phyloP scores from a whole-genome alignment of 2,329 filamentous ascomycete genomes.

The Alternaria sp. region DNA sequence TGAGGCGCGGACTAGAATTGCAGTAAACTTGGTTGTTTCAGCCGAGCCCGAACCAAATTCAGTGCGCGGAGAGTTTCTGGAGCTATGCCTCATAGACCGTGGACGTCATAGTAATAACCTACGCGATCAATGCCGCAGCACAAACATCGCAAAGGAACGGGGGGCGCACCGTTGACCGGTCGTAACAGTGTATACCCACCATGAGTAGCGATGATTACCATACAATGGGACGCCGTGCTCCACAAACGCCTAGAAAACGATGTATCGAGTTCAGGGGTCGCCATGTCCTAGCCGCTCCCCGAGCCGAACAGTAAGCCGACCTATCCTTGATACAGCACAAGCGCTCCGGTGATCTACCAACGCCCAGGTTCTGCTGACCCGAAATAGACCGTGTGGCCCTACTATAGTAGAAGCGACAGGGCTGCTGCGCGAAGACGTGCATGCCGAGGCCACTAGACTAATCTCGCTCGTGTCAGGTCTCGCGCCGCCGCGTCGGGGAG shows the following conservation, averaged over 20 bases:
- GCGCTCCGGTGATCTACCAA: slow-evolving; percentile 22
- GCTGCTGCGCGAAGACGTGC: slow-evolving; percentile 25
- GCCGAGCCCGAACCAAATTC: slow-evolving; percentile 7
- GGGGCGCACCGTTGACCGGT: background rate
- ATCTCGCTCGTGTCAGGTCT: slow-evolving; percentile 31
- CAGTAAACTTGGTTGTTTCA: slow-evolving; percentile 9
- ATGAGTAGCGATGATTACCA: background rate
- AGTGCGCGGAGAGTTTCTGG: background rate
- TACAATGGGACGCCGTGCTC: slow-evolving; percentile 17
- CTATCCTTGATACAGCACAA: slow-evolving; percentile 14
- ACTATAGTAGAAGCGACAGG: slow-evolving; percentile 13
- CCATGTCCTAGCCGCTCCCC: slow-evolving; percentile 17
- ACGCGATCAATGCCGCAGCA: background rate
- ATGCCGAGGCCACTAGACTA: slow-evolving; percentile 35
- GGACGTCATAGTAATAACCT: background rate
- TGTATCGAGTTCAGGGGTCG: slow-evolving; percentile 11
- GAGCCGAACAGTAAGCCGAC: background rate
- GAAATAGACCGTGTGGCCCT: slow-evolving; percentile 27
- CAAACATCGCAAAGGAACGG: background rate
- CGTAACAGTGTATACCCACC: background rate
- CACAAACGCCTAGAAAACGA: slow-evolving; percentile 23
- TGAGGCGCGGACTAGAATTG: background rate
- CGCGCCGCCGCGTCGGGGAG: slow-evolving; percentile 18
- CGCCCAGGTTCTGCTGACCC: slow-evolving; percentile 18
- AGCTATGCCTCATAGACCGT: background rate